Base-by-base conservation (phyloP, 2,329 filamentous ascomycete species). In the Trichoderma cornu-damae region DNA sequence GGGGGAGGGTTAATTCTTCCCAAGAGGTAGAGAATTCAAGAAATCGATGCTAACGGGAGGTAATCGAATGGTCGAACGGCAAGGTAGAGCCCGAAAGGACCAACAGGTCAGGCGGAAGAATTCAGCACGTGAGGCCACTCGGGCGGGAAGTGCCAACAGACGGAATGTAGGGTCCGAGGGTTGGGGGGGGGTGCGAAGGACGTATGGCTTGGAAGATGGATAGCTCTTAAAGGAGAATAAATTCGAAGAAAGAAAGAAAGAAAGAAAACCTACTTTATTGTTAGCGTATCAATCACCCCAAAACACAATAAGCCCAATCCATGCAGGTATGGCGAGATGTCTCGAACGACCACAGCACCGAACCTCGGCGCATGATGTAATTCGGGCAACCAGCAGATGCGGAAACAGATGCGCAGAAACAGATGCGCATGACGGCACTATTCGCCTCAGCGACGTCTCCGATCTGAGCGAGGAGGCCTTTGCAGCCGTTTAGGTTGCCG, bases 21-120 rank as follows among this genome's bases (percentile, higher is more conserved):
- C 42, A 18, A 46, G 16, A n/a, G 4, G 11, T 46, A 37, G 34
- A 37, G 30, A 20, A 22, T 37, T 16, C n/a, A 30, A 28, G 40
- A 54, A 37, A 8, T 28, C 32, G 51, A 54, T 54, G 22, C 22
- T 30, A 9, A 16, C 22, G 42, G 32, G 8, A 30, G 47, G 24
- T 43, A 28, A 9, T 34, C 59, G 59, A 53, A 38, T 54, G 53
- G 57, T 16, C 48, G 54, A 55, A 53, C 48, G 59, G 54, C 48
- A 43, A 47, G 12, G 40, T 28, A 35, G 51, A 37, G 22, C 40
- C n/a, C 30, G 42, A 46, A 40, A 42, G 34, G 18, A 22, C 28
- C 43, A 14, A 24, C 20, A 14, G 28, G 20, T 40, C 53, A 38
- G 32, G n/a, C 52, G 42, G 46, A 30, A 38, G 35, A 38, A 34